Evolutionary conservation across 2,329 filamentous ascomycete genomes (phyloP).

Genomic region (Botrytis byssoidea): DNA sequence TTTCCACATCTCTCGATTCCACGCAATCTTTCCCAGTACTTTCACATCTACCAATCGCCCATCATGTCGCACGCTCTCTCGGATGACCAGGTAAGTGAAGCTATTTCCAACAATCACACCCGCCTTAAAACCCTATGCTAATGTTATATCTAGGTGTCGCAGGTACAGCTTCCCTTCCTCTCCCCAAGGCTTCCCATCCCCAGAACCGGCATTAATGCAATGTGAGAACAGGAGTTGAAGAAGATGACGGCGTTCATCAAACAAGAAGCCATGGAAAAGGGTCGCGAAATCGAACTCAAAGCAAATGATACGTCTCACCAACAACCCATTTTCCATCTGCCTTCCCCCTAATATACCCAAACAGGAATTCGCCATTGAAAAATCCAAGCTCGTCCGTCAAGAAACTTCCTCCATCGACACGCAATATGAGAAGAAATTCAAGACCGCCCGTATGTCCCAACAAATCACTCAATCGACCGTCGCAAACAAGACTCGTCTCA

Average conservation of each 20-base stretch:
- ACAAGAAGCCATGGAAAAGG: constrained; percentile 96
- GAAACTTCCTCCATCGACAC: constrained; percentile 91
- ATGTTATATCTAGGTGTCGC: constrained; percentile 69
- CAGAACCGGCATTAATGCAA: constrained; percentile 1
- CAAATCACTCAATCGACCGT: constrained; percentile 97
- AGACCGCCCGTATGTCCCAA: constrained; percentile 96
- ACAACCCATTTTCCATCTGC: not conserved
- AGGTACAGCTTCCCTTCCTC: constrained; percentile 40
- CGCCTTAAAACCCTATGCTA: constrained; percentile 23
- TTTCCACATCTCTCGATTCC: constrained; percentile 15
- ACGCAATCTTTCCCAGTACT: constrained; percentile 16
- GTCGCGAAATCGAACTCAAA: constrained; percentile 95
- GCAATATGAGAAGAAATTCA: constrained; percentile 98
- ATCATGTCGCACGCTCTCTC: constrained; percentile 96
- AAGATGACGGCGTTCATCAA: constrained; percentile 99
- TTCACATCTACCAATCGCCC: constrained; percentile 40
- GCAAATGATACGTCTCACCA: constrained; percentile 66
- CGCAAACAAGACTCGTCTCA: constrained; percentile 91
- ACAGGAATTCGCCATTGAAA: constrained; percentile 92
- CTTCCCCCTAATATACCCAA: constrained; percentile 15
- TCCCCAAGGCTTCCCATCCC: not conserved
- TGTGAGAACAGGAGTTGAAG: constrained; percentile 67
- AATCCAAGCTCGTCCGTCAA: constrained; percentile 95
- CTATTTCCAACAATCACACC: constrained; percentile 10
- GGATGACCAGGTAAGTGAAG: constrained; percentile 79